These are phyloP conservation scores for Mesembryanthemum crystallinum DNA, from an alignment of 148 eudicot genomes.

Conservation along the genomic window DNA sequence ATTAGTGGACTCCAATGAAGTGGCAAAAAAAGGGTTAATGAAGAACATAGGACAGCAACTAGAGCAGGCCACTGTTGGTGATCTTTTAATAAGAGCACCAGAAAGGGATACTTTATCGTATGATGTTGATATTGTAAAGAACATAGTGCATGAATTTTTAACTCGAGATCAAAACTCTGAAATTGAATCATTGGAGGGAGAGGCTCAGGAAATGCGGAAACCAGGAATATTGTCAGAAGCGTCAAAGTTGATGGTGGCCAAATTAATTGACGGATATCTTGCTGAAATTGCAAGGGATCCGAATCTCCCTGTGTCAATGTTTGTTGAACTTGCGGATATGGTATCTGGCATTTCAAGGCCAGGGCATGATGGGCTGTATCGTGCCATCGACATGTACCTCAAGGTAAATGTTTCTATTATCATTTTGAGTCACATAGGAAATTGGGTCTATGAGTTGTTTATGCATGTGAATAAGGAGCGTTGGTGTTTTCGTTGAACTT, in stretches of 20 bases:
- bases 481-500: neutral
- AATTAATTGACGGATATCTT: slow-evolving; percentile 77
- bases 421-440: slow-evolving; percentile 6
- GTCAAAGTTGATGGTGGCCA: slow-evolving; percentile 90
- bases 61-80: slow-evolving; percentile 77
- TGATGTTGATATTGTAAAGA: slow-evolving; percentile 55
- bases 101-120: slow-evolving; percentile 49
- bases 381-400: slow-evolving; percentile 86
- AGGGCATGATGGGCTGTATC: slow-evolving; percentile 81
- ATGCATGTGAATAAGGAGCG: neutral
- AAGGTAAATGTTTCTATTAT: slow-evolving; percentile 50
- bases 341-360: slow-evolving; percentile 66
- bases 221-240: slow-evolving; percentile 82
- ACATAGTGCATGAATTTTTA: slow-evolving; percentile 63
- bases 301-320: slow-evolving; percentile 52
- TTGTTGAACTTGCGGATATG: slow-evolving; percentile 74
- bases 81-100: slow-evolving; percentile 54
- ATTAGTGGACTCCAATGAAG: slow-evolving; percentile 48
- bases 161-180: slow-evolving; percentile 47
- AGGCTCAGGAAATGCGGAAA: slow-evolving; percentile 33
- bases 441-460: neutral
- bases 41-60: slow-evolving; percentile 78
- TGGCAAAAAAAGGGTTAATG: slow-evolving; percentile 42
- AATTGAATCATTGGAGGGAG: slow-evolving; percentile 32
- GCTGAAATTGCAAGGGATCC: slow-evolving; percentile 78